A percentile compares a stretch with the other conserved stretches of the same genome.
phyloP scores from a whole-genome alignment of 345 rosid genomes.

The Dipteronia sinensis region DNA sequence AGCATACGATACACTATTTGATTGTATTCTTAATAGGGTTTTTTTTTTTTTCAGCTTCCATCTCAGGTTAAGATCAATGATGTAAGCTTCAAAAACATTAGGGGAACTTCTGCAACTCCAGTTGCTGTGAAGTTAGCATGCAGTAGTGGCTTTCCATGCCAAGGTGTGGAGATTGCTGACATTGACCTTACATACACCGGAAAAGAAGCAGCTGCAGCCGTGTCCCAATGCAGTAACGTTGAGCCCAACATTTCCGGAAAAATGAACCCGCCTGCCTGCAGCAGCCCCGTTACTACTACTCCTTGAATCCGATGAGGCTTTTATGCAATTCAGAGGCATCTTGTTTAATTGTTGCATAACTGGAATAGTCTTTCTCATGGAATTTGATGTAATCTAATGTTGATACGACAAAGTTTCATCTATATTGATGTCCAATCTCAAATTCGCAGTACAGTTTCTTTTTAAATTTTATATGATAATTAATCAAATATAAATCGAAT shows the following conservation, averaged over 20 bases:
- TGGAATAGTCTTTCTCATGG: too few species aligned
- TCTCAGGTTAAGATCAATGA: constrained; percentile 7
- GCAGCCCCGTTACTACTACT: not conserved
- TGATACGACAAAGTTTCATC: too few species aligned
- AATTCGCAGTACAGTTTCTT: too few species aligned
- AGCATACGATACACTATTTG: not conserved
- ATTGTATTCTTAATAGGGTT: not conserved
- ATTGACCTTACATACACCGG: constrained; percentile 15
- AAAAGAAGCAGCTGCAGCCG: not conserved
- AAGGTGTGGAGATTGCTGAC: not conserved
- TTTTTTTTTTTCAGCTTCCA: not conserved
- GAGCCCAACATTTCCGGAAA: not conserved
- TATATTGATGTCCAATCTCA: too few species aligned
- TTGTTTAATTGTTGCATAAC: too few species aligned
- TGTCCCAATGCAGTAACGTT: not conserved
- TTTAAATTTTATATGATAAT: too few species aligned
- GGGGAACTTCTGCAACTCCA: constrained; percentile 17
- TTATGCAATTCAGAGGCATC: too few species aligned
- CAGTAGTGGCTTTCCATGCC: not conserved
- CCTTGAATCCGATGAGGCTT: too few species aligned
- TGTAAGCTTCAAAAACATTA: constrained; percentile 11
- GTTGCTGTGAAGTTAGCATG: constrained; percentile 7
- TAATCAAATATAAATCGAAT: too few species aligned
- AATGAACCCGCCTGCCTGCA: not conserved
- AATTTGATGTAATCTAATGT: too few species aligned